Evolutionary conservation across 23 red algal genomes (phyloP).

Genomic region (Gracilaria vermiculophylla): DNA sequence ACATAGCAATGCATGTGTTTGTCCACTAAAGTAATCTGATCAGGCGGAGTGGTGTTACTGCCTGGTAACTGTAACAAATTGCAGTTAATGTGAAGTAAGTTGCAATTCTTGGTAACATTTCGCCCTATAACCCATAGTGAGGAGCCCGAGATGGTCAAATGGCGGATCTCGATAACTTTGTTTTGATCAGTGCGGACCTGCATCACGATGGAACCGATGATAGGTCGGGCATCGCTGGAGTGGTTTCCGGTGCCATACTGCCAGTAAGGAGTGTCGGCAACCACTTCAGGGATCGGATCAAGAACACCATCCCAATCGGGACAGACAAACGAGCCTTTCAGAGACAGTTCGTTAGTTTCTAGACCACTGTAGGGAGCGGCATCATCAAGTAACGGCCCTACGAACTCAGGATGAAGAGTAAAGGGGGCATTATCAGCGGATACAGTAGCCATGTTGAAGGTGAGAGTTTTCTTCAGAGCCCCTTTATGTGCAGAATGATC

Average conservation of each 20-base stretch:
- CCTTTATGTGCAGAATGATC: background rate
- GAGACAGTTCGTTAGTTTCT: background rate
- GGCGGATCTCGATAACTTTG: background rate
- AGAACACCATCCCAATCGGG: background rate
- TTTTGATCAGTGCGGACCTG: background rate
- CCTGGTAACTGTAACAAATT: background rate
- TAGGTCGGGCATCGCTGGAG: background rate
- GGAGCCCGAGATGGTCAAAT: background rate
- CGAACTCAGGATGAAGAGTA: background rate
- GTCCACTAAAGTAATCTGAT: background rate
- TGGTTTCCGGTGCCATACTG: slow-evolving; percentile 8
- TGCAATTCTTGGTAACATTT: background rate
- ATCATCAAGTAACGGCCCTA: background rate
- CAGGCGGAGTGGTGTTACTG: background rate
- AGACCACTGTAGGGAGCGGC: slow-evolving; percentile 2
- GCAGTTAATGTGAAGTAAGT: background rate
- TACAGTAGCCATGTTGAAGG: background rate
- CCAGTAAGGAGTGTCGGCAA: background rate
- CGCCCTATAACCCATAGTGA: background rate
- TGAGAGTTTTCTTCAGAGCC: background rate
- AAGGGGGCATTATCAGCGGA: background rate
- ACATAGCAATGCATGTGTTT: background rate
- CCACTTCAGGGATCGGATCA: background rate
- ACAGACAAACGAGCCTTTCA: background rate
- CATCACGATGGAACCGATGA: background rate